Evolutionary conservation across 176 grass and related monocot genomes (phyloP).

Genomic region (Musa acuminata): DNA sequence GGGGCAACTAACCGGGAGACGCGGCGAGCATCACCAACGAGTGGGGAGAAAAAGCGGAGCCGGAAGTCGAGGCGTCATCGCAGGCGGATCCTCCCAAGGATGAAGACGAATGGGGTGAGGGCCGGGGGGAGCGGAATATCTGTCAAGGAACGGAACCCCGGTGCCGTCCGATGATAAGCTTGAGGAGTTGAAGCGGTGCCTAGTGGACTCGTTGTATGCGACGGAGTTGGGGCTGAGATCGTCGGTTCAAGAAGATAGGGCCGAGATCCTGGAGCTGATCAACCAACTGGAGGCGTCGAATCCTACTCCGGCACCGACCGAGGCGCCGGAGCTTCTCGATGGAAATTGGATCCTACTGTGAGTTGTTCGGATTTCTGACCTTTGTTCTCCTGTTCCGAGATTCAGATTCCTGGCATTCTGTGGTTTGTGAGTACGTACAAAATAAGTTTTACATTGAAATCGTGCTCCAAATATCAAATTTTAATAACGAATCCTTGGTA

Average conservation of each 20-base stretch:
- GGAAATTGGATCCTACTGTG: slow-evolving; percentile 92
- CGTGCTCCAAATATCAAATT: too few species aligned
- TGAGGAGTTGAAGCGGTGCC: slow-evolving; percentile 66
- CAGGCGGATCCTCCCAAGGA: slow-evolving; percentile 14
- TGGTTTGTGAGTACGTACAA: too few species aligned
- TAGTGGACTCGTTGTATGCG: slow-evolving; percentile 70
- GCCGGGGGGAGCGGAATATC: background rate
- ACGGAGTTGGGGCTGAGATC: slow-evolving; percentile 64
- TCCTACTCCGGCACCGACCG: slow-evolving; percentile 45
- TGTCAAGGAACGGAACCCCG: slow-evolving; percentile 13
- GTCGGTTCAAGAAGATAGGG: slow-evolving; percentile 64
- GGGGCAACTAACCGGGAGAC: background rate
- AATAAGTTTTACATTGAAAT: too few species aligned
- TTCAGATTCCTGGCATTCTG: background rate
- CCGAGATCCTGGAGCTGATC: slow-evolving; percentile 79
- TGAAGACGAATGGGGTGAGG: slow-evolving; percentile 40
- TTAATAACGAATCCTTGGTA: too few species aligned
- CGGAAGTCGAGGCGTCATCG: background rate
- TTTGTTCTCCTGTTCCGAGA: background rate
- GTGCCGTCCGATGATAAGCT: slow-evolving; percentile 22
- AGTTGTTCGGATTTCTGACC: slow-evolving; percentile 18
- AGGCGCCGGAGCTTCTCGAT: slow-evolving; percentile 58
- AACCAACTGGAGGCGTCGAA: slow-evolving; percentile 75
- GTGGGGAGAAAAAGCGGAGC: slow-evolving; percentile 24
- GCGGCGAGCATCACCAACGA: slow-evolving; percentile 4